These are phyloP conservation scores for Saposhnikovia divaricata DNA, from an alignment of 129 eudicot genomes.

Conservation along the genomic window DNA sequence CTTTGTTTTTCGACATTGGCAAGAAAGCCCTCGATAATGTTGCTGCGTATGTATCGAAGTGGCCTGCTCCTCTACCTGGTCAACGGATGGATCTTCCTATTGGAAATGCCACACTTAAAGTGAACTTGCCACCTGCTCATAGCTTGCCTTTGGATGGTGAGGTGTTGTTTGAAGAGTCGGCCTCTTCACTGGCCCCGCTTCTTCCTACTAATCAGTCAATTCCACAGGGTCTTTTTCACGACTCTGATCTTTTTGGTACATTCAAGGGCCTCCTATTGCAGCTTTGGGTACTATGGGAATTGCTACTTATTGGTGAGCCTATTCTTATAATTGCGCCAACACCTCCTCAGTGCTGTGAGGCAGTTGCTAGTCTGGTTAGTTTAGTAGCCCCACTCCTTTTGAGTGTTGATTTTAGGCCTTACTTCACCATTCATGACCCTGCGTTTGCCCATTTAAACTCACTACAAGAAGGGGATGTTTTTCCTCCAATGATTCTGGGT, in stretches of 20 bases:
- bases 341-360: conserved; percentile 96
- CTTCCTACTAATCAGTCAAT: conserved; percentile 85
- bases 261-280: conserved; percentile 76
- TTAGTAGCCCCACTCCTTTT: conserved; percentile 79
- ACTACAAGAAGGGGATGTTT: conserved; percentile 56
- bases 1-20: conserved; percentile 81
- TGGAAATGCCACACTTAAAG: conserved; percentile 86
- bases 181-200: conserved; percentile 77
- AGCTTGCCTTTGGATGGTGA: conserved; percentile 69
- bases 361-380: conserved; percentile 86
- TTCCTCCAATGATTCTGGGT: conserved; percentile 86
- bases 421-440: conserved; percentile 92
- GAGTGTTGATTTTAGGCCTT: conserved; percentile 92
- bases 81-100: conserved; percentile 86
- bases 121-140: conserved; percentile 84
- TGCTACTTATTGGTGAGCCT: conserved; percentile 87
- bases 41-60: conserved; percentile 73
- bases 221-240: conserved; percentile 94
- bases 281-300: conserved; percentile 88
- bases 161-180: conserved; percentile 50
- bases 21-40: conserved; percentile 68
- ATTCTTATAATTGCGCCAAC: conserved; percentile 86
- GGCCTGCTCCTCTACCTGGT: conserved; percentile 91
- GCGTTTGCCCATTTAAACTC: conserved; percentile 64
- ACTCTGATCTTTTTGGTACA: conserved; percentile 78